Evolutionary conservation across 768 basidiomycete genomes (phyloP).

Genomic region (Russula ochroleuca): DNA sequence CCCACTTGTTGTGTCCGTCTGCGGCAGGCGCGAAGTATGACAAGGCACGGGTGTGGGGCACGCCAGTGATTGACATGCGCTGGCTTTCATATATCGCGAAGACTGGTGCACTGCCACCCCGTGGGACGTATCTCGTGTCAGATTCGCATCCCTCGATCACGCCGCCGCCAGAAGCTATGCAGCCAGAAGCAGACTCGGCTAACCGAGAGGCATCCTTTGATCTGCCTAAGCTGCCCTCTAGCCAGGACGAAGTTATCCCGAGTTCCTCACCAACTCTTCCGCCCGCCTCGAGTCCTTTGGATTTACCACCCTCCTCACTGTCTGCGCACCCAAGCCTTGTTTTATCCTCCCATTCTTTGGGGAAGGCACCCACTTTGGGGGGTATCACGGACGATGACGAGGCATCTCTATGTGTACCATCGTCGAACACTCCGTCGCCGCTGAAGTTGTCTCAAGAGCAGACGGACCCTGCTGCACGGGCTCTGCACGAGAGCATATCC

Average conservation of each 20-base stretch:
- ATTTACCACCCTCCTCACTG: constrained; percentile 6
- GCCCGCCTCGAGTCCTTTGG: constrained; percentile 12
- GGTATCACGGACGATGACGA: constrained; percentile 30
- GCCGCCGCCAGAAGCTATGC: background rate
- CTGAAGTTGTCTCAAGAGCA: constrained; percentile 39
- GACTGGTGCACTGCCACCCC: constrained; percentile 45
- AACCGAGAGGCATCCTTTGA: constrained; percentile 8
- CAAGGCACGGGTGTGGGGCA: constrained; percentile 74
- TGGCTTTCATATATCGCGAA: constrained; percentile 65
- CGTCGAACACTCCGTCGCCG: constrained; percentile 29
- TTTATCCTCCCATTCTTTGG: background rate
- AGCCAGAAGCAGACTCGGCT: background rate
- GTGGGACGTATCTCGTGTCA: constrained; percentile 35
- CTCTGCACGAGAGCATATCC: constrained; percentile 64
- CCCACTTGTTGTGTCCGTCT: constrained; percentile 77
- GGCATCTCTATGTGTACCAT: constrained; percentile 22
- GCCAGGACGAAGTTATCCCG: constrained; percentile 18
- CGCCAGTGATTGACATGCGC: constrained; percentile 61
- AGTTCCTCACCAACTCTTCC: constrained; percentile 14
- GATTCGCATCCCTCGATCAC: background rate
- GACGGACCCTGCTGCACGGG: constrained; percentile 44
- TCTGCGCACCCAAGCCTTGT: constrained; percentile 15
- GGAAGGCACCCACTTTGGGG: constrained; percentile 27
- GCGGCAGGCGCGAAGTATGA: constrained; percentile 68
- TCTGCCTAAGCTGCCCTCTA: background rate